Percentiles rank a stretch among this genome's conserved stretches.
These are phyloP conservation scores for Verticillium nonalfalfae DNA, from an alignment of 2,329 filamentous ascomycete species.

Conservation along the genomic window DNA sequence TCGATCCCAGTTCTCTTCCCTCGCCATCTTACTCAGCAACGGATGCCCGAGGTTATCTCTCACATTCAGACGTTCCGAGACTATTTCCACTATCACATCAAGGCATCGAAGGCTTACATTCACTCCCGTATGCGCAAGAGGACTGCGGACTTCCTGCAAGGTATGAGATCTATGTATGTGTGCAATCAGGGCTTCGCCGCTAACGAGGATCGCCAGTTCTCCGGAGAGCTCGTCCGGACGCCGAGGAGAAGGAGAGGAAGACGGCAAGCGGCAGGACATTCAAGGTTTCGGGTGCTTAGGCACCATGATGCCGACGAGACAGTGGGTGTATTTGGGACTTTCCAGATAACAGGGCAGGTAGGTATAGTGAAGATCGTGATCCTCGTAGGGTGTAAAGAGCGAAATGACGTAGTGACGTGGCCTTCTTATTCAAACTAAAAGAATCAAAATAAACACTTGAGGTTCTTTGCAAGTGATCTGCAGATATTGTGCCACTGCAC, in stretches of 20 bases:
- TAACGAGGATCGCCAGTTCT: conserved; percentile 58
- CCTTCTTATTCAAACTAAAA: not conserved
- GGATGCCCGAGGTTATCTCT: conserved; percentile 91
- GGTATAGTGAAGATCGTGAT: not conserved
- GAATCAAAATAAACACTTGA: not conserved
- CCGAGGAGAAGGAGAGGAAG: conserved; percentile 96
- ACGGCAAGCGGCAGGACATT: conserved; percentile 95
- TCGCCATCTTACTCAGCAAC: conserved; percentile 82
- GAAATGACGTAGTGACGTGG: not conserved
- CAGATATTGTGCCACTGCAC: too few relatives aligned
- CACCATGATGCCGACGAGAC: not conserved
- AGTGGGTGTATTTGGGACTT: not conserved
- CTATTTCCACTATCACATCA: conserved; percentile 99
- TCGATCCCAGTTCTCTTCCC: conserved; percentile 74
- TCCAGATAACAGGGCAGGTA: not conserved
- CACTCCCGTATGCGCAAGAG: conserved; percentile 97
- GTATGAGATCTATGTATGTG: conserved; percentile 42
- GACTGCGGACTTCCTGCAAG: conserved; percentile 97
- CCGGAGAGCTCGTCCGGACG: conserved; percentile 88
- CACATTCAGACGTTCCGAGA: conserved; percentile 99
- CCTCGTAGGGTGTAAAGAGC: not conserved
- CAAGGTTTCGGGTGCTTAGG: conserved; percentile 40
- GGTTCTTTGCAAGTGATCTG: too few relatives aligned
- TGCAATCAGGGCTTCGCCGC: not conserved
- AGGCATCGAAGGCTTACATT: conserved; percentile 98